Conservation (phyloP, 2,329 filamentous ascomycete genomes). For the Colletotrichum tabaci region DNA sequence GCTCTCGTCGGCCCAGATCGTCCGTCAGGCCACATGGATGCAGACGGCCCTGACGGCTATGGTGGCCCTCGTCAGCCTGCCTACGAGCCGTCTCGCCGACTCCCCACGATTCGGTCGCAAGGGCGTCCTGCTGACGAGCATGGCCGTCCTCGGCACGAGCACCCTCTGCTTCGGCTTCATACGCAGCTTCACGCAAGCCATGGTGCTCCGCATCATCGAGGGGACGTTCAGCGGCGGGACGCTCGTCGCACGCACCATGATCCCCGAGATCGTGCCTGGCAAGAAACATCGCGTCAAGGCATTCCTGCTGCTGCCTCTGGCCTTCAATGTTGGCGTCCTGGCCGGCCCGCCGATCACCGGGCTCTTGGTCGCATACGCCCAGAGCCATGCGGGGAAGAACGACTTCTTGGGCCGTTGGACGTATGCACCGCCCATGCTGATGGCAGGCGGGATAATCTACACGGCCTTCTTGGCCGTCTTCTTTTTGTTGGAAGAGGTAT, state of each 20-base stretch:
- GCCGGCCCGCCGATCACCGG: background rate
- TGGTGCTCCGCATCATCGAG: constrained; percentile 3
- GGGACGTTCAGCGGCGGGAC: background rate
- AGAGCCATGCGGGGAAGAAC: background rate
- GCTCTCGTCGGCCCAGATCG: constrained; percentile 1
- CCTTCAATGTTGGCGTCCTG: background rate
- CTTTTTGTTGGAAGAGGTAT: background rate
- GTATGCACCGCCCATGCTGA: background rate
- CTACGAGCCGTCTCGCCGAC: constrained; percentile 8
- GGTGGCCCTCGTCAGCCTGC: constrained; percentile 6
- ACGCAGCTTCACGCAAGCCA: background rate
- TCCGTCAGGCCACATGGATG: constrained; percentile 15
- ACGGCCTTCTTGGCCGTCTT: constrained; percentile 4
- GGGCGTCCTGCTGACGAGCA: constrained; percentile 2
- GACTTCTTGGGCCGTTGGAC: constrained; percentile 12
- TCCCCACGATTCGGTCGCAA: constrained; percentile 9
- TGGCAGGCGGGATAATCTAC: background rate
- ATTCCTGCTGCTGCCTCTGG: background rate
- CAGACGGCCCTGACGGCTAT: constrained; percentile 4
- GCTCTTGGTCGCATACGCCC: background rate
- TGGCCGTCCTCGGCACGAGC: constrained; percentile 4
- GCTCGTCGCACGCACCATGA: constrained; percentile 5
- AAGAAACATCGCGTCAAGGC: constrained; percentile 1
- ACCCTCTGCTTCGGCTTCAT: constrained; percentile 15
- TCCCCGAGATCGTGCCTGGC: constrained; percentile 9